These are phyloP conservation scores for Dysphania ambrosioides DNA, from an alignment of 148 eudicot species.

Conservation along the genomic window DNA sequence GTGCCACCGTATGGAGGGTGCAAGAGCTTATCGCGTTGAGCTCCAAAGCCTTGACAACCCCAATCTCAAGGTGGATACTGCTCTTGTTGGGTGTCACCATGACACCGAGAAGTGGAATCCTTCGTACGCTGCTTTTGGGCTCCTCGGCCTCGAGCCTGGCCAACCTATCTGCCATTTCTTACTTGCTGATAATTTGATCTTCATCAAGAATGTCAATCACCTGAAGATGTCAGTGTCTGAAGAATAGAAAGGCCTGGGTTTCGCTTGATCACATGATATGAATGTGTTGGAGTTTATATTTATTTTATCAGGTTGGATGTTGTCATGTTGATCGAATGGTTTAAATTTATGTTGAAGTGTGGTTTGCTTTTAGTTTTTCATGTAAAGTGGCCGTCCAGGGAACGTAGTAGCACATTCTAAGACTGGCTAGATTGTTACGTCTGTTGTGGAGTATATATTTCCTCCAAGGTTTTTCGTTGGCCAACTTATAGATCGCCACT, in stretches of 20 bases:
- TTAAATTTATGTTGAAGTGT: neutral
- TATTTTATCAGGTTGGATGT: neutral
- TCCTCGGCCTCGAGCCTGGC: slow-evolving; percentile 4
- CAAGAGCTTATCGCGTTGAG: slow-evolving; percentile 7
- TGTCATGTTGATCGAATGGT: too few species aligned
- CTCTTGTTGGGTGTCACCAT: slow-evolving; percentile 13
- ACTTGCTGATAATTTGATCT: slow-evolving; percentile 4
- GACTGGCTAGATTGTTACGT: too few species aligned
- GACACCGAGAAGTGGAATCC: slow-evolving; percentile 8
- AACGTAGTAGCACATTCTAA: too few species aligned
- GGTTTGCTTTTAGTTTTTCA: neutral
- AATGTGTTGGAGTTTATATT: neutral
- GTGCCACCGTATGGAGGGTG: slow-evolving; percentile 16
- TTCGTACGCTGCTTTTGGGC: slow-evolving; percentile 1
- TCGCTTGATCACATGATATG: neutral
- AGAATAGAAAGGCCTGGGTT: neutral
- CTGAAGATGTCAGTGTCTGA: neutral
- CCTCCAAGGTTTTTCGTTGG: too few species aligned
- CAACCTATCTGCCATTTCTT: slow-evolving; percentile 7
- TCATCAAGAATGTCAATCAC: neutral
- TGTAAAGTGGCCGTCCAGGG: neutral
- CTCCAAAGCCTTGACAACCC: slow-evolving; percentile 13
- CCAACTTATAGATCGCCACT: too few species aligned
- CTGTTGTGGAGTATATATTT: too few species aligned
- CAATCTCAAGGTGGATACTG: slow-evolving; percentile 1